Percentiles rank a stretch among this genome's conserved stretches.
phyloP scores from a whole-genome alignment of 1,139 yeast species.

The Diutina catenulata region DNA sequence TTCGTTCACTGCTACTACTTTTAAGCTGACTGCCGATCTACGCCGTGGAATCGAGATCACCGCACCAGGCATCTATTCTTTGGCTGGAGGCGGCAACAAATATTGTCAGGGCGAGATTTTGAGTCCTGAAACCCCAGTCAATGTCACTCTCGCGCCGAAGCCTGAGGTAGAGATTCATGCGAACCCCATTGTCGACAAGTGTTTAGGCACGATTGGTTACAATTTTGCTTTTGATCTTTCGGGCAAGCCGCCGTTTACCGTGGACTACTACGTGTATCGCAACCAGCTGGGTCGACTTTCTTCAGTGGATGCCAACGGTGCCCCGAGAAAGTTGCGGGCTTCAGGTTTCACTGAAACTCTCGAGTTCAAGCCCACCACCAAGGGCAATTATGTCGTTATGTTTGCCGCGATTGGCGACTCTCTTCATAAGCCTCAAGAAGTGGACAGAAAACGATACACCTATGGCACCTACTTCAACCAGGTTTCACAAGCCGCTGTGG shows the following conservation, averaged over 20 bases:
- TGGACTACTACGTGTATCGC: slow-evolving; percentile 43
- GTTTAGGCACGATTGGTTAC: slow-evolving; percentile 86
- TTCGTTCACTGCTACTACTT: slow-evolving; percentile 20
- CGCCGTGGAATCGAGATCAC: slow-evolving; percentile 26
- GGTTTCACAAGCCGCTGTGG: slow-evolving; percentile 19
- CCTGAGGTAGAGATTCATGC: slow-evolving; percentile 46
- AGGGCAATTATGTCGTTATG: slow-evolving; percentile 69
- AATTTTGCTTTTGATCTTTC: slow-evolving; percentile 54
- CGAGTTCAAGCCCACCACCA: slow-evolving; percentile 63
- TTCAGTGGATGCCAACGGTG: background rate
- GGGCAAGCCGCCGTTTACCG: slow-evolving; percentile 76
- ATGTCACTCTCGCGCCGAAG: slow-evolving; percentile 18
- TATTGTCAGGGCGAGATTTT: slow-evolving; percentile 49
- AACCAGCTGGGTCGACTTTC: slow-evolving; percentile 1
- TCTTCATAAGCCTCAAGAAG: slow-evolving; percentile 32
- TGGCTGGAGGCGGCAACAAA: slow-evolving; percentile 41
- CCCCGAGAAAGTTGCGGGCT: slow-evolving; percentile 15
- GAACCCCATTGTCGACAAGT: slow-evolving; percentile 62
- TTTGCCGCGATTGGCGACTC: slow-evolving; percentile 49
- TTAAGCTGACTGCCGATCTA: slow-evolving; percentile 20
- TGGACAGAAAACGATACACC: slow-evolving; percentile 26
- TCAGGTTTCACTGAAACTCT: slow-evolving; percentile 21
- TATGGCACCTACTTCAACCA: slow-evolving; percentile 43
- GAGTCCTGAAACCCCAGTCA: slow-evolving; percentile 19
- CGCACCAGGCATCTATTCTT: slow-evolving; percentile 51